Evolutionary conservation across 805 yeast genomes (phyloP).

Genomic region (Monosporozyma aquatica): DNA sequence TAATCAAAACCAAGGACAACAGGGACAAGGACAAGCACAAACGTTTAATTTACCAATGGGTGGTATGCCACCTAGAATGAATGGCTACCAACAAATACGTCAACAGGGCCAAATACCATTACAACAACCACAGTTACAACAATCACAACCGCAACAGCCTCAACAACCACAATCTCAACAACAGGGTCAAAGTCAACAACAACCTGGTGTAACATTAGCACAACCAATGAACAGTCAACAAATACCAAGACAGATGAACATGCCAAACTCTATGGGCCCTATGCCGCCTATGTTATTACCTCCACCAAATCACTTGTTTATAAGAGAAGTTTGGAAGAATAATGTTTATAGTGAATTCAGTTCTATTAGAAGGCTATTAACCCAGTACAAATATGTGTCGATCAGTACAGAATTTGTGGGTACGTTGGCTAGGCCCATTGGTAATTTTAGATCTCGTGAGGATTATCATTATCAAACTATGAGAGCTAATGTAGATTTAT

Average conservation of each 20-base stretch:
- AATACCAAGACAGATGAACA: constrained; percentile 11
- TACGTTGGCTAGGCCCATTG: constrained; percentile 90
- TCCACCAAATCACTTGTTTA: constrained; percentile 33
- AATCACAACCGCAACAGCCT: constrained; percentile 6
- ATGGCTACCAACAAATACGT: constrained; percentile 11
- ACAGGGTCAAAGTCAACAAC: constrained; percentile 7
- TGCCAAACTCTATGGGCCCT: constrained; percentile 8
- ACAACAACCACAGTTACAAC: constrained; percentile 4
- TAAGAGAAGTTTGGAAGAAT: constrained; percentile 65
- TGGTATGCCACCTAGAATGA: constrained; percentile 24
- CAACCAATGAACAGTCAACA: constrained; percentile 9
- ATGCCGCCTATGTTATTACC: constrained; percentile 18
- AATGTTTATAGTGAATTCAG: constrained; percentile 62
- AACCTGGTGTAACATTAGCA: constrained; percentile 3
- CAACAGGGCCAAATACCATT: constrained; percentile 5
- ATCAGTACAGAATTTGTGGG: constrained; percentile 94
- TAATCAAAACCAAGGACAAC: constrained; percentile 12
- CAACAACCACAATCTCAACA: constrained; percentile 8
- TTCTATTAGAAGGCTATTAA: constrained; percentile 48
- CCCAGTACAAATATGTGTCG: constrained; percentile 47
- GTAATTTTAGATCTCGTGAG: constrained; percentile 76
- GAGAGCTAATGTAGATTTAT: constrained; percentile 80
- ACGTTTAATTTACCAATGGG: background rate
- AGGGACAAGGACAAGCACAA: constrained; percentile 15
- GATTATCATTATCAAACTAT: constrained; percentile 96